A percentile compares a stretch with the other conserved stretches of the same genome.
phyloP scores from a whole-genome alignment of 2,329 filamentous ascomycete genomes.

The Xylariaceae sp. region DNA sequence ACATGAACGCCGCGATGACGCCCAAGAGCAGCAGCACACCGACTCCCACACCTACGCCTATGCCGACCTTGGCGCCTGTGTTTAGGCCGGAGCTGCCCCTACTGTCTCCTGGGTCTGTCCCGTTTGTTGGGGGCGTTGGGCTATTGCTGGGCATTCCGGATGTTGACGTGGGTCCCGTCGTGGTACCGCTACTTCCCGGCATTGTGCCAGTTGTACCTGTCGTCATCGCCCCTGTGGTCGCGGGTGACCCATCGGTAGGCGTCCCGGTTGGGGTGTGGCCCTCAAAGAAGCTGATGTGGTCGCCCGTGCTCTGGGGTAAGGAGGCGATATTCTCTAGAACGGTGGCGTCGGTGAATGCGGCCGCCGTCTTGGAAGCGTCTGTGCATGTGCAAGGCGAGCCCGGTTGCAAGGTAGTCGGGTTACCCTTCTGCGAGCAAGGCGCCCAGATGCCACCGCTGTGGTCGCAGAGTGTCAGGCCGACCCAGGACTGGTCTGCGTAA shows the following conservation, averaged over 20 bases:
- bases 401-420: constrained; percentile 17
- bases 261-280: constrained; percentile 2
- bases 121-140: neutral
- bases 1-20: neutral
- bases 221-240: too few relatives aligned
- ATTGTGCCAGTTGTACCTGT: neutral
- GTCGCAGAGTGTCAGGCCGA: constrained; percentile 15
- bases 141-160: neutral
- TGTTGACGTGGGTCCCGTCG: neutral
- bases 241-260: neutral
- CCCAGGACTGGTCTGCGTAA: constrained; percentile 17
- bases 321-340: constrained; percentile 13
- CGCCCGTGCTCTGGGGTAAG: constrained; percentile 17
- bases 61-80: constrained; percentile 9
- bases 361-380: constrained; percentile 15
- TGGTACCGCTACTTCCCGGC: neutral
- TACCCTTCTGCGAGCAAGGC: constrained; percentile 19
- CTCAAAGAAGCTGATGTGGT: constrained; percentile 18
- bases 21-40: constrained; percentile 8
- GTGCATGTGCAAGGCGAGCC: constrained; percentile 22
- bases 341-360: constrained; percentile 18
- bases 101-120: neutral
- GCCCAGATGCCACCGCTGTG: constrained; percentile 11
- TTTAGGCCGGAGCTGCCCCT: constrained; percentile 1
- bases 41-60: constrained; percentile 12